These are phyloP conservation scores for Cadophora gregata DNA, from an alignment of 2,329 filamentous ascomycete species.

Conservation along the genomic window DNA sequence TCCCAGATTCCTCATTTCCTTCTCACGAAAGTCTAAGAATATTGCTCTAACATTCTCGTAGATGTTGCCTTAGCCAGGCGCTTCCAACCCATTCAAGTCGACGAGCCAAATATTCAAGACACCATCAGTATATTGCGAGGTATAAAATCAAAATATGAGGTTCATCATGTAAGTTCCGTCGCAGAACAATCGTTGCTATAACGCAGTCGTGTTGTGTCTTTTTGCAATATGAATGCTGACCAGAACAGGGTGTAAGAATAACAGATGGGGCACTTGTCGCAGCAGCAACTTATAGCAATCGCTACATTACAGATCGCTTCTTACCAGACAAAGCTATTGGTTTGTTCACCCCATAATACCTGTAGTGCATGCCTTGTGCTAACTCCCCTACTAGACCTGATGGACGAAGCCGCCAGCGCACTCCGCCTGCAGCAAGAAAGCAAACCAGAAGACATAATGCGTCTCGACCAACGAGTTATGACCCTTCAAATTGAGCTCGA, in stretches of 20 bases:
- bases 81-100: constrained; percentile 95
- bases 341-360: not conserved
- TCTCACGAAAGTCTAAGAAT: not conserved
- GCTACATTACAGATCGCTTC: constrained; percentile 96
- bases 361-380: constrained; percentile 47
- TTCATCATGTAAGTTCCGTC: constrained; percentile 71
- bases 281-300: constrained; percentile 89
- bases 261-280: constrained; percentile 91
- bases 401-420: constrained; percentile 93
- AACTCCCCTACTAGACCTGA: constrained; percentile 53
- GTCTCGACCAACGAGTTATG: constrained; percentile 92
- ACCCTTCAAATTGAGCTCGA: constrained; percentile 97
- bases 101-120: constrained; percentile 87
- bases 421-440: constrained; percentile 93
- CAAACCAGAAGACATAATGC: constrained; percentile 93
- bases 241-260: constrained; percentile 73
- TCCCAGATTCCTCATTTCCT: not conserved
- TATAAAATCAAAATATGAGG: constrained; percentile 97
- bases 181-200: not conserved
- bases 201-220: not conserved
- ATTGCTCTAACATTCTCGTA: constrained; percentile 22
- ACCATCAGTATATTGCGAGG: constrained; percentile 95
- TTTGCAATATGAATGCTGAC: constrained; percentile 1
- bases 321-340: constrained; percentile 95
- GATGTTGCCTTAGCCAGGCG: constrained; percentile 90